Percentiles rank a stretch among this genome's conserved stretches.
Evolutionary conservation across 805 yeast species (phyloP).

Genomic region (Zygotorulaspora sp.): DNA sequence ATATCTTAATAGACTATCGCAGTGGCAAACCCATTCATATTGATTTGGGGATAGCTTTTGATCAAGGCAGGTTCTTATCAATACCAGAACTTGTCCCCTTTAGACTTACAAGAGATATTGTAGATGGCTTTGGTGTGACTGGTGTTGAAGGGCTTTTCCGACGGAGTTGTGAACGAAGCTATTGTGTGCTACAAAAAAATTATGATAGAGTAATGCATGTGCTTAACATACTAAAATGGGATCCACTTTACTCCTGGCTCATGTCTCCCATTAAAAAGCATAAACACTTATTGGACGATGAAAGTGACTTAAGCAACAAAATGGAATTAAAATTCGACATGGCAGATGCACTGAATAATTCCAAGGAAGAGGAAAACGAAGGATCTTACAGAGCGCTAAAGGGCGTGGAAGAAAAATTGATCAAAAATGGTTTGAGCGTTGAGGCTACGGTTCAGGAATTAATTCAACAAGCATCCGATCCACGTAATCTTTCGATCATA

Average conservation of each 20-base stretch:
- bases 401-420: conserved; percentile 65
- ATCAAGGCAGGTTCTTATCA: conserved; percentile 78
- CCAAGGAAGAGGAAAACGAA: conserved; percentile 40
- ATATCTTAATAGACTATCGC: conserved; percentile 71
- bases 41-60: conserved; percentile 94
- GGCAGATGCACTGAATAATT: conserved; percentile 12
- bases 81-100: conserved; percentile 95
- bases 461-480: conserved; percentile 68
- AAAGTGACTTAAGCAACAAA: conserved; percentile 14
- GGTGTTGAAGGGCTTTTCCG: conserved; percentile 77
- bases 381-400: conserved; percentile 79
- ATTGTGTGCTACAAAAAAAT: conserved; percentile 60
- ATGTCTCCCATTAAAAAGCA: conserved; percentile 67
- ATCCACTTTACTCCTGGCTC: conserved; percentile 90
- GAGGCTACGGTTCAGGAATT: conserved; percentile 84
- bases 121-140: conserved; percentile 90
- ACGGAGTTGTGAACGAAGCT: conserved; percentile 67
- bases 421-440: conserved; percentile 61
- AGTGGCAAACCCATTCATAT: conserved; percentile 94
- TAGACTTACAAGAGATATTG: conserved; percentile 80
- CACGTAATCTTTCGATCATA: conserved; percentile 62
- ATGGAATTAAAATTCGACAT: conserved; percentile 11
- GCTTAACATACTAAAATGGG: conserved; percentile 81
- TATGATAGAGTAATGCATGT: conserved; percentile 71
- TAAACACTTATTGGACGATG: conserved; percentile 33